Conservation (phyloP, 2,329 filamentous ascomycete genomes). For the Gnomoniopsis sp. region DNA sequence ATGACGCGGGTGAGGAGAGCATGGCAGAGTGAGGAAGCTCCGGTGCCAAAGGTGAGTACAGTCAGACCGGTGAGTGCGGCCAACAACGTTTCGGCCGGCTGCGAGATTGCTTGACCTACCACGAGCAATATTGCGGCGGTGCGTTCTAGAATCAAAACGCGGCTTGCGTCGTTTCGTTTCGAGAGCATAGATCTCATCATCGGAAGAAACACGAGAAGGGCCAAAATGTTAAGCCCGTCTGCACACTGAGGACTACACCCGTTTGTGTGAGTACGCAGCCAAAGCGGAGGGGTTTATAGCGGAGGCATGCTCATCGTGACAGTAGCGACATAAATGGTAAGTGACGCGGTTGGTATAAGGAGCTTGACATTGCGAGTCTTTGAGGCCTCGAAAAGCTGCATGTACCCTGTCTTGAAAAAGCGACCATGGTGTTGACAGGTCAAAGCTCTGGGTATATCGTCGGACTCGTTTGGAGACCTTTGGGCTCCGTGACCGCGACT, state of each 20-base stretch:
- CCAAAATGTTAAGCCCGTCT: constrained; percentile 6
- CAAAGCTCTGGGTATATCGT: neutral
- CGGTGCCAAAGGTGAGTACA: constrained; percentile 12
- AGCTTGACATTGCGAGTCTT: neutral
- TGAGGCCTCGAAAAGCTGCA: neutral
- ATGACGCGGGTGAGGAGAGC: constrained; percentile 2
- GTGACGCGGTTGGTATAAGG: neutral
- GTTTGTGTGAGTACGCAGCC: constrained; percentile 4
- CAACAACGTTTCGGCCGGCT: neutral
- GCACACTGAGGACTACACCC: constrained; percentile 5
- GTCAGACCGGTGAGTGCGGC: constrained; percentile 4
- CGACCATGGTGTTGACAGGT: neutral
- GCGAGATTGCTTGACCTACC: constrained; percentile 4
- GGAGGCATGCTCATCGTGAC: constrained; percentile 6
- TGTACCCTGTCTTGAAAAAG: neutral
- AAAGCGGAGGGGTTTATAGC: constrained; percentile 10
- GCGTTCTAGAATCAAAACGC: constrained; percentile 6
- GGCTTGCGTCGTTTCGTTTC: neutral
- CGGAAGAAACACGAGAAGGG: constrained; percentile 3
- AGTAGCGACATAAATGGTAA: neutral
- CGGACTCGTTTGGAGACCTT: neutral
- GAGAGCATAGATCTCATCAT: neutral
- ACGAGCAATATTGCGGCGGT: constrained; percentile 1
- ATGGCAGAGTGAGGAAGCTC: constrained; percentile 10
- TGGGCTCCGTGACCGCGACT: neutral